phyloP scores from a whole-genome alignment of 805 yeast genomes.

The Wickerhamomyces kurtzmanii region DNA sequence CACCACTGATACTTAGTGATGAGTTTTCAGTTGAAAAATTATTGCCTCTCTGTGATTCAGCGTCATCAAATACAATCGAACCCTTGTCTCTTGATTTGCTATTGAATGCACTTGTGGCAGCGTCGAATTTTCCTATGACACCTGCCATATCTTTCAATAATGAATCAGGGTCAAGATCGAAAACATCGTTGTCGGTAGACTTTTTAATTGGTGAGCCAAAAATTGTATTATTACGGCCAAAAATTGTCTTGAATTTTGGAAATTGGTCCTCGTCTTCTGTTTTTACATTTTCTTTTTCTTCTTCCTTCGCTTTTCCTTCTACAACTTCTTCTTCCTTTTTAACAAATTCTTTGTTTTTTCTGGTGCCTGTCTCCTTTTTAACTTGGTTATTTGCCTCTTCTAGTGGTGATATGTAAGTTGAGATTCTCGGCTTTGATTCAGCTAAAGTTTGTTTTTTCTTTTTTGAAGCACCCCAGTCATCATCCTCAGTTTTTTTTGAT shows the following conservation, averaged over 20 bases:
- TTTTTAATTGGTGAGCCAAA: slow-evolving; percentile 18
- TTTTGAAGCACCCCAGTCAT: slow-evolving; percentile 8
- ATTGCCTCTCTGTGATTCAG: too few relatives aligned
- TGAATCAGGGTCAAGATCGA: slow-evolving; percentile 2
- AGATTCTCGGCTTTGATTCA: neutral
- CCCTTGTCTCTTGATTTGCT: too few relatives aligned
- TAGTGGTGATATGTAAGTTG: too few relatives aligned
- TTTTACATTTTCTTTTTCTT: slow-evolving; percentile 11
- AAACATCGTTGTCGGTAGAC: slow-evolving; percentile 6
- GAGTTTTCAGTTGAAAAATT: too few relatives aligned
- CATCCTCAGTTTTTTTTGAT: slow-evolving; percentile 19
- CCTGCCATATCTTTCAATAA: slow-evolving; percentile 1
- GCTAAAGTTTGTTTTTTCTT: slow-evolving; percentile 5
- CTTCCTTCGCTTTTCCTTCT: slow-evolving; percentile 6
- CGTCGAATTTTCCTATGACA: slow-evolving; percentile 2
- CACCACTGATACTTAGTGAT: too few relatives aligned
- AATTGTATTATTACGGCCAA: slow-evolving; percentile 20
- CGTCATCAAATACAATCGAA: too few relatives aligned
- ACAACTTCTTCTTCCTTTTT: slow-evolving; percentile 1
- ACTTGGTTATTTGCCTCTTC: too few relatives aligned
- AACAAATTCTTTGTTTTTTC: too few relatives aligned
- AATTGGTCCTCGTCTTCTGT: slow-evolving; percentile 10
- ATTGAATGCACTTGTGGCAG: slow-evolving; percentile 1
- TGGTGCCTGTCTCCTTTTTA: too few relatives aligned
- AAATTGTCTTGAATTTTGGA: slow-evolving; percentile 21